Base-by-base conservation (phyloP, 768 basidiomycete species). In the Pleurotus tuber-regium region DNA sequence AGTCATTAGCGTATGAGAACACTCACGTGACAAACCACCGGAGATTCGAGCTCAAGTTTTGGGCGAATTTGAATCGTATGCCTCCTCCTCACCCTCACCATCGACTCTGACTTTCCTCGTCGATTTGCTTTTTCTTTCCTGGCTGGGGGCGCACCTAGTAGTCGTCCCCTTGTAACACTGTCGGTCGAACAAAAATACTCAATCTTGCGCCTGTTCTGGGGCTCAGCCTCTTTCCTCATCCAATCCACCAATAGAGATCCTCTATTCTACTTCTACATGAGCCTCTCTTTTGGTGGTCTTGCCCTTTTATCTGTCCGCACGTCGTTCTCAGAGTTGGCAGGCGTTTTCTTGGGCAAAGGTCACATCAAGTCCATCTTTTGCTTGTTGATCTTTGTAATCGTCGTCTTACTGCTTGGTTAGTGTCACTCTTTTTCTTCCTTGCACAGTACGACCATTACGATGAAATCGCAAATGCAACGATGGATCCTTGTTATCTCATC, bases 281-380 rank as follows among this genome's bases (percentile, higher is more conserved):
- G 76, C 72, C 66, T 86, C 65, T 83, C 82, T 65, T 70, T 86
- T 52, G 82, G 79, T 63, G 80, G 78, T 44, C 67, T 87, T 56
- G 76, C 79, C 57, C 69, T 85, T 54, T 71, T 87, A 65, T 79
- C 84, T 39, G 69, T 82, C 59, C 79, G 76, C 65, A 76, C 73
- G 33, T 79, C 79, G 16, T 70, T 81, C 59, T 66, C 75, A 57
- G 71, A 79, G 56, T 73, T 80, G 61, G 69, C 78, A 57, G 68
- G 71, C 59, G 61, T 76, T 54, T 65, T 84, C 57, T 66, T 78
- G 57, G 74, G 74, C 56, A 81, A 80, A 63, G 74, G 81, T 50
- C 86, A 87, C 64, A 67, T 87, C 64, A 80, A 81, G 69, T 85
- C 86, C 58, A 72, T 88, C 61, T 76, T 92, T 67, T 84, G 82